Evolutionary conservation across 2,329 filamentous ascomycete species (phyloP).

Genomic region (Aspergillus sp.): DNA sequence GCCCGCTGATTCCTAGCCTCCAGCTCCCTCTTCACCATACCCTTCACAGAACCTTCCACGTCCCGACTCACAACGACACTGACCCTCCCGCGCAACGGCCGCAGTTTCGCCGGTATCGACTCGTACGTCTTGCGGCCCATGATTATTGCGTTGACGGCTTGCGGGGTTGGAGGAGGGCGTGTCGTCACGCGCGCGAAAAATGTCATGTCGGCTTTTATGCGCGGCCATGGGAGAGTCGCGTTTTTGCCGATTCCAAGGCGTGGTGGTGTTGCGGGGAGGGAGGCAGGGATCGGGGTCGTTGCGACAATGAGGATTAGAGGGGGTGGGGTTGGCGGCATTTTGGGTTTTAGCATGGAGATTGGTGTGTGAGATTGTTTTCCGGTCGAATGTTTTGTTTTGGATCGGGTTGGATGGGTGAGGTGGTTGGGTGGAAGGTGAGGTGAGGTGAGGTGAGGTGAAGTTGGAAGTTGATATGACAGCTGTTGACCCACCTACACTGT

Average conservation of each 20-base stretch:
- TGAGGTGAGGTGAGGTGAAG: no score
- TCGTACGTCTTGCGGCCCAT: slow-evolving; percentile 99
- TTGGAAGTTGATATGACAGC: no score
- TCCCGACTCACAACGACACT: slow-evolving; percentile 70
- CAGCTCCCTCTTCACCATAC: slow-evolving; percentile 29
- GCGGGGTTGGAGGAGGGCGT: slow-evolving; percentile 32
- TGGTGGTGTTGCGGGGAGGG: slow-evolving; percentile 52
- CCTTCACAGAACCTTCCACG: slow-evolving; percentile 19
- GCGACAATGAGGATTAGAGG: slow-evolving; percentile 88
- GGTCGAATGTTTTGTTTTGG: not conserved
- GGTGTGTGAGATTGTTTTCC: not conserved
- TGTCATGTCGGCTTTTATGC: slow-evolving; percentile 81
- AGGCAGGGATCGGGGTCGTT: slow-evolving; percentile 54
- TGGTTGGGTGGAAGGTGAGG: not conserved
- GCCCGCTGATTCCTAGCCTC: slow-evolving; percentile 14
- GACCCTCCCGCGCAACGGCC: slow-evolving; percentile 68
- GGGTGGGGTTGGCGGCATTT: slow-evolving; percentile 16
- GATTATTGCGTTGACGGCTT: slow-evolving; percentile 62
- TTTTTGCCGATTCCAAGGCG: slow-evolving; percentile 76
- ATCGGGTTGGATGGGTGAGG: slow-evolving; percentile 2
- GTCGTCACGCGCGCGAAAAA: slow-evolving; percentile 91
- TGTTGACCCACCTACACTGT: no score
- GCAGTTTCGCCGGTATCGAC: slow-evolving; percentile 68
- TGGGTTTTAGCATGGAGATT: slow-evolving; percentile 2
- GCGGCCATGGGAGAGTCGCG: slow-evolving; percentile 79